A percentile compares a stretch with the other conserved stretches of the same genome.
Conservation (phyloP, 805 yeast species). For the Grigorovia yakushimaensis region DNA sequence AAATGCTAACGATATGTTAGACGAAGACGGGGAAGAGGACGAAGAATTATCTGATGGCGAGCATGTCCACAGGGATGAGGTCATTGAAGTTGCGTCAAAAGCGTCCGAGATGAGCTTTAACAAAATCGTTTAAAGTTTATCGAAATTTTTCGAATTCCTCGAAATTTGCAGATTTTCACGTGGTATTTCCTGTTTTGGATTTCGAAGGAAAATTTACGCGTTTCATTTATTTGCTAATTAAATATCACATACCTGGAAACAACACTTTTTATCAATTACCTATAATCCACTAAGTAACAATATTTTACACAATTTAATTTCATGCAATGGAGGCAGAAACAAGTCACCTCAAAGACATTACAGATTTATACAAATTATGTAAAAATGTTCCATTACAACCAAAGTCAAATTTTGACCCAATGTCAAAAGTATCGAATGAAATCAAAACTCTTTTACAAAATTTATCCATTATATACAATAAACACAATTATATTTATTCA, state of each 20-base stretch:
- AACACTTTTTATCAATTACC: not conserved
- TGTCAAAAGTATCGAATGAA: not conserved
- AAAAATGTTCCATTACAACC: conserved; percentile 1
- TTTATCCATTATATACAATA: not conserved
- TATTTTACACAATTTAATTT: too few relatives aligned
- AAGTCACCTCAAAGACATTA: not conserved
- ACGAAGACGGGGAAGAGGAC: conserved; percentile 13
- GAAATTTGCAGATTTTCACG: not conserved
- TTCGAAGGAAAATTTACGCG: not conserved
- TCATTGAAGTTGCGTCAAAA: not conserved
- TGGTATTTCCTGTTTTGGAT: not conserved
- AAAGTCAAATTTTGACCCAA: conserved; percentile 5
- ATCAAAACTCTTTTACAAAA: not conserved
- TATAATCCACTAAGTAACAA: too few relatives aligned
- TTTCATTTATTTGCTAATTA: not conserved
- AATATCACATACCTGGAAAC: not conserved
- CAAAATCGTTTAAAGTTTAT: not conserved
- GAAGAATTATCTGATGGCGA: conserved; percentile 9
- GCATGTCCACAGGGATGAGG: conserved; percentile 5
- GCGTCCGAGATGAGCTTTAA: not conserved
- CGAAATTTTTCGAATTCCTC: not conserved
- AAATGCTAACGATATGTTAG: conserved; percentile 21
- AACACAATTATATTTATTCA: not conserved
- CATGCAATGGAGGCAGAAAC: not conserved
- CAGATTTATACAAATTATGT: conserved; percentile 1